Evolutionary conservation across 177 flowering plant species (phyloP), one percentile per base, ranked within the genome.

Genomic region (Vitis hybrid): DNA sequence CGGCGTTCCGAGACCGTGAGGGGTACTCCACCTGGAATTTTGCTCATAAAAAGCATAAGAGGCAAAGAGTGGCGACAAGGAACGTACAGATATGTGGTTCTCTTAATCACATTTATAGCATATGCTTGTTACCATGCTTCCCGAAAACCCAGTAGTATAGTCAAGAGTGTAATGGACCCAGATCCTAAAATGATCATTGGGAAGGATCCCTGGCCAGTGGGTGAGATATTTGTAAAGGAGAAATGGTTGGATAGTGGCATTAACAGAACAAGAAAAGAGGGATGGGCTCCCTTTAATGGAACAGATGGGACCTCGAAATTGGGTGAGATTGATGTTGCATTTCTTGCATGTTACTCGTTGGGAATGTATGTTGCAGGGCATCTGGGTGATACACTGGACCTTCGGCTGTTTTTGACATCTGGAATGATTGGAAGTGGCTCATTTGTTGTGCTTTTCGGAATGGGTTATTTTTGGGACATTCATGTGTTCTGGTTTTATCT

Each of bases 321-420:
- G 81, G 98, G 97, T 0, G 97, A 86, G 79, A 90, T 92, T 70
- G 98, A 94, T 80, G 84, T 94, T 53, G 97, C 97, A 0, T 94
- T 94, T 74, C 90, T 94, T 14, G 82, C 92, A 22, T 89, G 87
- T 79, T 94, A 94, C 74, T 79, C 97, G 1, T 5, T 87, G 62
- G 98, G 97, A 26, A 91, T 94, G 97, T 92, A 86, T 77, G 86
- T 86, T 39, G 91, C 97, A 1, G 98, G 98, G 48, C 98, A 94
- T 82, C 79, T 94, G 64, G 98, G 97, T 2, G 97, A 94, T 73
- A 79, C 73, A 0, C 77, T 92, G 70, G 97, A 92, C 70, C 86
- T 94, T 4, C 72, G 98, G 64, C 52, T 91, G 77, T 94, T 94
- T 70, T 68, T 94, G 77, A 81, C 97, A 0, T 55, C 82, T 1